phyloP scores from a whole-genome alignment of 2,329 filamentous ascomycete species.

The Tolypocladium album region DNA sequence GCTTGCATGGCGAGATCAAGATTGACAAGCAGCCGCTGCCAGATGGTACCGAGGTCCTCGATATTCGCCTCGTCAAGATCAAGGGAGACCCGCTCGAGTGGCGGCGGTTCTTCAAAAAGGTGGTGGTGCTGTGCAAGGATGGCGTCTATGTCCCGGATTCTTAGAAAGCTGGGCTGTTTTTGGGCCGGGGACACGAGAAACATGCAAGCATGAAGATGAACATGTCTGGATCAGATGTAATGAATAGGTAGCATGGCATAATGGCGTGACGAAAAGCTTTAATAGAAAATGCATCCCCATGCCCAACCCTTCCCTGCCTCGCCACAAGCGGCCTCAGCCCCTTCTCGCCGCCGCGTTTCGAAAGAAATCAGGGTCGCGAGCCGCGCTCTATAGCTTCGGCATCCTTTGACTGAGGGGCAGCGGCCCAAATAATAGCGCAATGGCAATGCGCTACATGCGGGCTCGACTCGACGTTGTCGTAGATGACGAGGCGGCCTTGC shows the following conservation, averaged over 20 bases:
- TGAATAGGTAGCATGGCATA: neutral
- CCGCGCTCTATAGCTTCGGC: neutral
- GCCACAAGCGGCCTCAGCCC: neutral
- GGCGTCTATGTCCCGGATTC: conserved; percentile 52
- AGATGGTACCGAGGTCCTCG: conserved; percentile 52
- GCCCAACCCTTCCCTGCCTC: neutral
- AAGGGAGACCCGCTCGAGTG: conserved; percentile 96
- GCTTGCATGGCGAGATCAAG: conserved; percentile 63
- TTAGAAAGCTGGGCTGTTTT: conserved; percentile 17
- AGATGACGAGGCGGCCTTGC: neutral
- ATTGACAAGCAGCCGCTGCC: conserved; percentile 55
- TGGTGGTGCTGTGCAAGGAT: conserved; percentile 80
- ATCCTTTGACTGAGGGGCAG: neutral
- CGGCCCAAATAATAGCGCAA: neutral
- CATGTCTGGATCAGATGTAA: neutral
- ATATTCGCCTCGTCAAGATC: conserved; percentile 85
- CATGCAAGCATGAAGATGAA: neutral
- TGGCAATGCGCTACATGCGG: neutral
- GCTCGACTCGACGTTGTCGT: neutral
- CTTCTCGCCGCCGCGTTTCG: neutral
- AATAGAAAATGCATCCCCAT: neutral
- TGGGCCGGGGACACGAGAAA: conserved; percentile 3
- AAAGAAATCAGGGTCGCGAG: neutral
- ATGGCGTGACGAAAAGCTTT: neutral
- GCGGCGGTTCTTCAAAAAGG: conserved; percentile 92